Base-by-base conservation (phyloP, 2,329 filamentous ascomycete genomes). In the Sclerotinia trifoliorum region DNA sequence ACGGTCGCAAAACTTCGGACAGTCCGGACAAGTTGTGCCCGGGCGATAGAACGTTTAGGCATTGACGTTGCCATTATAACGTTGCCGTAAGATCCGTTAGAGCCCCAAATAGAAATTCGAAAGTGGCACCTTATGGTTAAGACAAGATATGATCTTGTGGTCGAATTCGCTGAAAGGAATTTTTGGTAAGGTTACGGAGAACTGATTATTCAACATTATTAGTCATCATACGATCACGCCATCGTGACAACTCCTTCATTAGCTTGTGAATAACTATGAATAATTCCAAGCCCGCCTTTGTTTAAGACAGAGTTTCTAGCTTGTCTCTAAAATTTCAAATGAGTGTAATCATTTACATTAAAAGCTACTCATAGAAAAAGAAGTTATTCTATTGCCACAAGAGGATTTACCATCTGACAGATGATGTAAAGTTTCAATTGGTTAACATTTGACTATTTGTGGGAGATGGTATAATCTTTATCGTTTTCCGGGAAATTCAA, bases 1-100 rank as follows among this genome's bases (percentile, higher is more conserved):
- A 75, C 76, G 52, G 72, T 74, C 2, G 79, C 74, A 42, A 71
- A 48, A 52, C 56, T 35, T 61, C 69, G 57, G 39, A n/a, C 19
- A 21, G 46, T 39, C 21, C 46, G 60, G 10, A 49, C 21, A 7
- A 51, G 51, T 51, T 62, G 60, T 51, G 32, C 2, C 21, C 46
- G 39, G n/a, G 46, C 5, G n/a, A 62, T n/a, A 24, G 29, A 51
- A 39, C 46, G 46, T 26, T 7, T 26, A 26, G 46, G 5, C 1
- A 17, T 51, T 7, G 11, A 26, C 60, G 51, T 51, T 35, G 24
- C 19, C n/a, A 24, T 62, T 26, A 24, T 24, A n/a, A 24, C 13
- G n/a, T 58, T 17, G 39, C 13, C n/a, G 3, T n/a, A 57, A 42
- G 29, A n/a, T 7, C 1, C 4, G 5, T 57, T 39, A 24, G 13